Conservation (phyloP, 768 basidiomycete genomes). For the Rhodotorula babjevae region DNA sequence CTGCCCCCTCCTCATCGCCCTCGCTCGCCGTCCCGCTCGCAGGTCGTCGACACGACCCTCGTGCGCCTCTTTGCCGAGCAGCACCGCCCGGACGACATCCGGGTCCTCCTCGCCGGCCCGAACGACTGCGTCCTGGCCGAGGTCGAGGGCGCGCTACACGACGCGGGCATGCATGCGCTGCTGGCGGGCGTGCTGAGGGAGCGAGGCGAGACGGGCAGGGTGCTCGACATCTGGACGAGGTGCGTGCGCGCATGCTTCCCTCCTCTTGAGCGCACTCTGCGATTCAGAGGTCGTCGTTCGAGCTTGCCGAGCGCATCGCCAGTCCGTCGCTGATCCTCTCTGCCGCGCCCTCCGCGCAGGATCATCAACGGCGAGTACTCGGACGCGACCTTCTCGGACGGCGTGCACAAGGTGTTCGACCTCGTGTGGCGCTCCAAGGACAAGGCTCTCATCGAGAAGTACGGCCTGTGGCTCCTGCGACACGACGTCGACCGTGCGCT, state of each 20-base stretch:
- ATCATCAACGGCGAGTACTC: slow-evolving; percentile 7
- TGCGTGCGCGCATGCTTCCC: not conserved
- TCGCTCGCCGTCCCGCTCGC: too few species aligned
- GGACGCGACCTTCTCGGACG: not conserved
- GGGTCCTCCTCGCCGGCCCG: slow-evolving; percentile 29
- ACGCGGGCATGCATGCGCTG: slow-evolving; percentile 16
- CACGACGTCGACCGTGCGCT: slow-evolving; percentile 27
- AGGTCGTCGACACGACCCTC: slow-evolving; percentile 36
- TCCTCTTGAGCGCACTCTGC: too few species aligned
- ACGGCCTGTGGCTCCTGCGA: slow-evolving; percentile 36
- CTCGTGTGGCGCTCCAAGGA: slow-evolving; percentile 30
- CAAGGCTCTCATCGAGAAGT: slow-evolving; percentile 19
- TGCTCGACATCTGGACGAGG: slow-evolving; percentile 33
- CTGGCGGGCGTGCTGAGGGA: slow-evolving; percentile 16
- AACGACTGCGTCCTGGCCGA: slow-evolving; percentile 31
- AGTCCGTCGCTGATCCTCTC: too few species aligned
- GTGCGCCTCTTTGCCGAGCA: slow-evolving; percentile 25
- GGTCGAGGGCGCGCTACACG: slow-evolving; percentile 14
- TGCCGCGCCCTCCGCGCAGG: not conserved
- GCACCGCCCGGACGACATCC: slow-evolving; percentile 16
- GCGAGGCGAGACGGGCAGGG: slow-evolving; percentile 9
- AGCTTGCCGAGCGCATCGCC: too few species aligned
- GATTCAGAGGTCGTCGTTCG: too few species aligned
- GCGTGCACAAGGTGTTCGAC: slow-evolving; percentile 26
- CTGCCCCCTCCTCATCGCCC: too few species aligned